These are phyloP conservation scores for Otatea glauca DNA, from an alignment of 176 grass and related monocot genomes.

Conservation along the genomic window DNA sequence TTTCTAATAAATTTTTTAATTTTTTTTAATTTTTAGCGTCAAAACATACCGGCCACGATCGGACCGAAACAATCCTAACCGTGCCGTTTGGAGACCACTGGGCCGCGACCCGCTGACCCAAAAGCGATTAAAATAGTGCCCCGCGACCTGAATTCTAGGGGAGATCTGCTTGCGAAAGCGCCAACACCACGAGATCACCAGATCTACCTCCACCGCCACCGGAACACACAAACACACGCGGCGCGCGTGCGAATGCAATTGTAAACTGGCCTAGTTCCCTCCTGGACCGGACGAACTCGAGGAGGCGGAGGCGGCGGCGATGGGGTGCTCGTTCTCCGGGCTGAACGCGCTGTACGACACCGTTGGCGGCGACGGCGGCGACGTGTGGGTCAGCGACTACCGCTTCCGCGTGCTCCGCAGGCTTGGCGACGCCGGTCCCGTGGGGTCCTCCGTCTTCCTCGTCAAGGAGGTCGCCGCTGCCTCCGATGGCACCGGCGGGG, in stretches of 20 bases:
- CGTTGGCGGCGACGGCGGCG: conserved; percentile 57
- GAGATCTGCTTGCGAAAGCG: conserved; percentile 35
- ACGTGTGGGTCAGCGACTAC: conserved; percentile 91
- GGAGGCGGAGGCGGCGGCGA: conserved; percentile 30
- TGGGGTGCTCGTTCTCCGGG: conserved; percentile 96
- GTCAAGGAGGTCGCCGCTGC: conserved; percentile 75
- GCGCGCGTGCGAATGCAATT: neutral
- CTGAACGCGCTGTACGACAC: conserved; percentile 79
- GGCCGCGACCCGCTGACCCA: conserved; percentile 8
- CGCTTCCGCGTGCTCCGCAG: conserved; percentile 77
- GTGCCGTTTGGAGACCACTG: too few species aligned
- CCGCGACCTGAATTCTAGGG: conserved; percentile 30
- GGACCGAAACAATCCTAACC: too few species aligned
- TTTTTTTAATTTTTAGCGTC: too few species aligned
- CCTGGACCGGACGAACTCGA: conserved; percentile 25
- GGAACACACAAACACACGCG: neutral
- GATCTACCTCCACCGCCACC: neutral
- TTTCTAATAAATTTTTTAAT: too few species aligned
- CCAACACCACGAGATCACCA: neutral
- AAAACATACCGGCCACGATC: too few species aligned
- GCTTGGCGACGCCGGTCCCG: conserved; percentile 67
- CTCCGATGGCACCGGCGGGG: conserved; percentile 18
- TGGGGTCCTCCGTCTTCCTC: conserved; percentile 71
- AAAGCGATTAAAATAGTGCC: neutral
- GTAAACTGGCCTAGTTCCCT: neutral